Base-by-base conservation (phyloP, 2,329 filamentous ascomycete genomes). In the Coniella vitis region DNA sequence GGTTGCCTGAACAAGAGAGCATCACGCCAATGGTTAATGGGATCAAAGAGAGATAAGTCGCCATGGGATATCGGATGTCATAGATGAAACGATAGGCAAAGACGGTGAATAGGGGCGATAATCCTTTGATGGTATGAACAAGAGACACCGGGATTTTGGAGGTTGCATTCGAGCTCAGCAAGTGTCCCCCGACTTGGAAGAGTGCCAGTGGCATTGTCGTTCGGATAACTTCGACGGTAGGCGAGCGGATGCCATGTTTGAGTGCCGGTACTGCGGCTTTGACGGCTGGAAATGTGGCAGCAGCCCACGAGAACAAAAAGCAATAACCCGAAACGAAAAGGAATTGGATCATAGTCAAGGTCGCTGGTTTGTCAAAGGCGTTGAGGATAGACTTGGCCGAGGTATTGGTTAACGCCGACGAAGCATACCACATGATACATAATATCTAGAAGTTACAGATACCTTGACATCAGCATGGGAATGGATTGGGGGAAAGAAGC, bases 321-420 rank as follows among this genome's bases (percentile, higher is more conserved):
- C 93, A 98, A 74, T 90, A 93, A 48, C 83, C 81, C 10, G 88
- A 88, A 36, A 98, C 91, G 60, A 96, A 90, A 49, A 82, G 86
- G 69, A 98, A 98, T 73, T 98, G 93, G 45, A 95, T 76, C 50
- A 95, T 76, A 1, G 91, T 97, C 59, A 97, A 78, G 17, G 91
- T 96, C 29, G 93, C 86, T 1, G 91, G 91, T 67, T 89, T 93
- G 51, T 87, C 83, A 57, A 96, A 88, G 38, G 88, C 87, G 57
- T 89, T 96, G 54, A 97, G 75, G 61, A 98, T 98, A 16, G 91
- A 87, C 70, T 98, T 98, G 45, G 93, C 96, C 20, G 93, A 97
- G 2, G 93, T 96, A 65, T 97, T 98, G 54, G 93, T 96, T 58
- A 97, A 73, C 54, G 94, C 93, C 38, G 91, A 97, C 20, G 90